These are phyloP conservation scores for Colletotrichum zoysiae DNA, from an alignment of 2,329 filamentous ascomycete genomes.

Conservation along the genomic window DNA sequence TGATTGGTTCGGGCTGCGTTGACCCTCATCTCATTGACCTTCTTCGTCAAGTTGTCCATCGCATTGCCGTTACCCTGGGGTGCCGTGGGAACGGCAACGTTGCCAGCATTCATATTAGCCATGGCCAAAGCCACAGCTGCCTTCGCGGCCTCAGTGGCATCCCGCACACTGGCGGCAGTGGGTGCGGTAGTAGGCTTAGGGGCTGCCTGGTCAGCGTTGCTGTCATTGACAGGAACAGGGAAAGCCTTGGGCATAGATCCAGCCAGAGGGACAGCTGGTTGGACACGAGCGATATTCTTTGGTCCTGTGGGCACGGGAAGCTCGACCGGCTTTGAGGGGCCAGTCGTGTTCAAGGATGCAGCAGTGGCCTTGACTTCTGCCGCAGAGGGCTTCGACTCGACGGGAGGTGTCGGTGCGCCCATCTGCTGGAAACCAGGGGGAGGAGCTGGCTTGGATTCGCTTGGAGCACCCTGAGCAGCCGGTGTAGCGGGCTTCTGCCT, in stretches of 20 bases:
- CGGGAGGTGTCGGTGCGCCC: constrained; percentile 71
- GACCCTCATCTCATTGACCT: constrained; percentile 82
- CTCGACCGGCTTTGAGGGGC: constrained; percentile 51
- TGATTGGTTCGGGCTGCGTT: constrained; percentile 61
- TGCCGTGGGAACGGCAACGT: constrained; percentile 44
- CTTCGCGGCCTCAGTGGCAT: constrained; percentile 80
- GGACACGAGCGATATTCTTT: constrained; percentile 64
- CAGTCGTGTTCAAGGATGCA: constrained; percentile 60
- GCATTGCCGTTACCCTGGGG: constrained; percentile 54
- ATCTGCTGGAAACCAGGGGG: constrained; percentile 47
- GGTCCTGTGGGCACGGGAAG: constrained; percentile 62
- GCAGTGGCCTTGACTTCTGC: constrained; percentile 66
- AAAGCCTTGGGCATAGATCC: constrained; percentile 52
- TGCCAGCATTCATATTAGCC: constrained; percentile 71
- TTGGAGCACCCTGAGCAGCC: constrained; percentile 48
- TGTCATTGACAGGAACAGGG: constrained; percentile 35
- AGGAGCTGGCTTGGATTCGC: constrained; percentile 37
- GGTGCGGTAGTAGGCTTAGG: constrained; percentile 47
- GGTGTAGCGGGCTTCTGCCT: constrained; percentile 62
- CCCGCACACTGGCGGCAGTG: constrained; percentile 62
- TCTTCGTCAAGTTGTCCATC: constrained; percentile 79
- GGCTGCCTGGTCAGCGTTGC: constrained; percentile 46
- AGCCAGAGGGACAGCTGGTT: constrained; percentile 75
- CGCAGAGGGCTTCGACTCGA: constrained; percentile 76
- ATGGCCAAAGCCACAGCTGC: constrained; percentile 85